phyloP scores from a whole-genome alignment of 169 alveolate genomes.

The Eimeria maxima region DNA sequence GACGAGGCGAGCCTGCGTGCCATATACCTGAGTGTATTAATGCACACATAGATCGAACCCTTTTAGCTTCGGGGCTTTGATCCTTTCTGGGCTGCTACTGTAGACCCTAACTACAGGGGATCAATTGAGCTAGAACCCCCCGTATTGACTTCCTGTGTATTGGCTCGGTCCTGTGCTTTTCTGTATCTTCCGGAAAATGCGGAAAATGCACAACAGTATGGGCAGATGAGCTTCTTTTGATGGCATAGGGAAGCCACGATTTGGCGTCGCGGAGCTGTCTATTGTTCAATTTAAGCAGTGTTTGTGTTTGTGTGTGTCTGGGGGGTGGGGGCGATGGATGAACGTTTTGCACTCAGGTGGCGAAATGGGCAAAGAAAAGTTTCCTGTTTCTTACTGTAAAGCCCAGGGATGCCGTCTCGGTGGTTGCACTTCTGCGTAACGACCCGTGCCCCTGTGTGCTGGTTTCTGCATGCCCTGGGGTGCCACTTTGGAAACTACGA shows the following conservation, averaged over 20 bases:
- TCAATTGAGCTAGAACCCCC: neutral
- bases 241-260: neutral
- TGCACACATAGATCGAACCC: neutral
- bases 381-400: constrained; percentile 46
- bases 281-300: neutral
- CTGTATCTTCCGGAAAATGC: no score
- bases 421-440: neutral
- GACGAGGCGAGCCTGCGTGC: constrained; percentile 26
- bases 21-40: neutral
- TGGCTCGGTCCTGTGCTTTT: neutral
- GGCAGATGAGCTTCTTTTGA: neutral
- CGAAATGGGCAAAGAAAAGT: neutral
- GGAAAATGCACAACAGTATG: no score
- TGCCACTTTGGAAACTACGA: neutral
- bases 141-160: neutral
- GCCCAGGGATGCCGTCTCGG: neutral
- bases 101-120: neutral
- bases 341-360: neutral
- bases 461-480: constrained; percentile 52
- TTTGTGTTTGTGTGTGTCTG: neutral
- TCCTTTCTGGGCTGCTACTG: neutral
- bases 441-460: neutral
- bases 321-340: neutral
- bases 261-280: neutral
- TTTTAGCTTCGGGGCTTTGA: neutral